Base-by-base conservation (phyloP, 106 monocot species). In the Dioscorea alata region DNA sequence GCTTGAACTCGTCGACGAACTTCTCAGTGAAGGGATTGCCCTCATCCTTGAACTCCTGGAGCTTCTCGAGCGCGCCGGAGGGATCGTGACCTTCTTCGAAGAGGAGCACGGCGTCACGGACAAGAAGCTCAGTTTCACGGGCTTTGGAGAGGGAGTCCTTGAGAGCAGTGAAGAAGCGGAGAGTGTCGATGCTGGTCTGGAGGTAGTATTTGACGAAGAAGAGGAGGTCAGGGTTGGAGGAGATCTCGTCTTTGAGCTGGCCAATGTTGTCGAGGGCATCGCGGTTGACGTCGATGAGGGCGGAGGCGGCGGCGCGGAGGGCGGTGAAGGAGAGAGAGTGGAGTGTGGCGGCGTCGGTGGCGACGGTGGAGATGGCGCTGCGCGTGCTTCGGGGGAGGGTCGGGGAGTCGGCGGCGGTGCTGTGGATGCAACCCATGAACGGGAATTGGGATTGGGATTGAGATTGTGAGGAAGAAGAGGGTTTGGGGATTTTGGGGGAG, bases 131-230 rank as follows among this genome's bases (percentile, higher is more conserved):
- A 49, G 63, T 18, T 23, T 84, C 78, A 57, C 76, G 74, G 21
- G 84, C 84, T 8, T 49, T 68, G 16, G 56, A 60, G 24, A 88
- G 76, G 73, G 81, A 84, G 17, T 50, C 71, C 34, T 81, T 68
- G 52, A 84, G 76, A 49, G 73, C 75, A n/a, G 81, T 50, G 71
- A 81, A 84, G 72, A 88, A 79, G 42, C 80, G 71, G 15, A 88
- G 69, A 12, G 79, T 84, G 23, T 79, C 73, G 22, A 75, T 69
- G 59, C 63, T 73, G 84, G 74, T 84, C 2, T 81, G 68, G 63
- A 88, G 79, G 81, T 88, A 84, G 23, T 88, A 73, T 59, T 75
- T 64, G 23, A 88, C 81, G 20, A 84, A 71, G 33, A 60, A 73
- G 32, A 76, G 75, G 42, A 88, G 79, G 8, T 81, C 75, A 12